A percentile compares a stretch with the other conserved stretches of the same genome.
Conservation (phyloP, 2,329 filamentous ascomycete species). For the Harringtonia lauricola region DNA sequence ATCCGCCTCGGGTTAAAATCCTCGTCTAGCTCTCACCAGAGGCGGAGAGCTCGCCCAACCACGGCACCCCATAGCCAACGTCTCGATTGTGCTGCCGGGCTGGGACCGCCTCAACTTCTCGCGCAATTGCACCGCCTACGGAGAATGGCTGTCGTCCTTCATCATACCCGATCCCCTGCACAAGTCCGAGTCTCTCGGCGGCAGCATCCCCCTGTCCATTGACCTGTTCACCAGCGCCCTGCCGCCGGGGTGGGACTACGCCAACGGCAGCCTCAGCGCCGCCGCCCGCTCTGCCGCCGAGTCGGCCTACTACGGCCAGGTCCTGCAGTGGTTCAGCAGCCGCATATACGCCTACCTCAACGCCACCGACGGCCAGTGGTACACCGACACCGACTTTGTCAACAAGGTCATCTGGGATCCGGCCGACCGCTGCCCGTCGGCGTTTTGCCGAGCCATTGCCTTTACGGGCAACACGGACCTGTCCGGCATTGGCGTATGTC, state of each 20-base stretch:
- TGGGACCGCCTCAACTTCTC: constrained; percentile 12
- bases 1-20: no score
- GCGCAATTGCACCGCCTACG: constrained; percentile 10
- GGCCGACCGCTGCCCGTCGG: constrained; percentile 2
- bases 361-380: not conserved
- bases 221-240: not conserved
- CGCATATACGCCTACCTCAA: constrained; percentile 3
- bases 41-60: no score
- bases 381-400: constrained; percentile 4
- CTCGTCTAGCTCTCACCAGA: no score
- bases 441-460: constrained; percentile 12
- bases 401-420: constrained; percentile 7
- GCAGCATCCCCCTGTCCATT: constrained; percentile 4
- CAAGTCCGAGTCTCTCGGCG: constrained; percentile 2
- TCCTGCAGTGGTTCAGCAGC: constrained; percentile 4
- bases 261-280: no score
- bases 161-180: constrained; percentile 7
- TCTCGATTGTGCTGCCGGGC: no score
- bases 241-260: constrained; percentile 5
- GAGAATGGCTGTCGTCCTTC: constrained; percentile 9
- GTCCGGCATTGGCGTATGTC: constrained; percentile 13
- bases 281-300: no score
- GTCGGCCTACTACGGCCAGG: not conserved
- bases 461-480: constrained; percentile 13
- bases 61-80: no score